phyloP scores from a whole-genome alignment of 2,329 filamentous ascomycete species.

The Fonsecaea multimorphosa region DNA sequence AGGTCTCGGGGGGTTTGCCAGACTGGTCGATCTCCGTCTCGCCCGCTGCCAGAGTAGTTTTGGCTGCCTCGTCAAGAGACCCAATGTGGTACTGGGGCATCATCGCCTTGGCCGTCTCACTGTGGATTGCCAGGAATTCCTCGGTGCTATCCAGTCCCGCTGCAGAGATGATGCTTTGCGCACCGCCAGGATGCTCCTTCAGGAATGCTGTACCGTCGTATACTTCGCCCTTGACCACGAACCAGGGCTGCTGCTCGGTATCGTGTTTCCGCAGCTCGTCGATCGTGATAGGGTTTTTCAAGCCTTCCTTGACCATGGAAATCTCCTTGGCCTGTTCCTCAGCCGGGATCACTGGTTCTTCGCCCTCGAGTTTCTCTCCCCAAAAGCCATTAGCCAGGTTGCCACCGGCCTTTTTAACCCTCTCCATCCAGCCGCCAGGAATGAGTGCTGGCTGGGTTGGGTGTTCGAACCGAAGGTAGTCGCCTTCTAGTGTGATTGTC shows the following conservation, averaged over 20 bases:
- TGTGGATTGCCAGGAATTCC: conserved; percentile 91
- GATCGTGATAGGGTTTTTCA: conserved; percentile 69
- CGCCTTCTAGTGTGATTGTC: conserved; percentile 71
- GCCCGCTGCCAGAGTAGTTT: conserved; percentile 59
- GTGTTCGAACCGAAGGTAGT: conserved; percentile 78
- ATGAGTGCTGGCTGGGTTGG: conserved; percentile 80
- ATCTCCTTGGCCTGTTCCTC: conserved; percentile 68
- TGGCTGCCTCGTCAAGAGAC: conserved; percentile 68
- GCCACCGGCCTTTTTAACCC: conserved; percentile 80
- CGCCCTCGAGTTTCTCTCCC: conserved; percentile 72
- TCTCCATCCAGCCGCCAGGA: conserved; percentile 90
- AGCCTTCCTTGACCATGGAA: conserved; percentile 74
- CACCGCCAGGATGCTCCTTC: conserved; percentile 82
- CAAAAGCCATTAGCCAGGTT: conserved; percentile 82
- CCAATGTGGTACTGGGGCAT: conserved; percentile 87
- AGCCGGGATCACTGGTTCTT: conserved; percentile 51
- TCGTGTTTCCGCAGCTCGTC: conserved; percentile 75
- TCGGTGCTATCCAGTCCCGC: conserved; percentile 84
- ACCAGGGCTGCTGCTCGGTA: conserved; percentile 74
- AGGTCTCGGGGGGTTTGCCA: conserved; percentile 61
- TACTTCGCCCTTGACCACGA: conserved; percentile 84
- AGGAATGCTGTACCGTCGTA: conserved; percentile 85
- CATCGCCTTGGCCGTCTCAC: conserved; percentile 90
- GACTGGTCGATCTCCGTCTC: conserved; percentile 50
- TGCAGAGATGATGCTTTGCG: conserved; percentile 79